Conservation (phyloP, 1,284 basidiomycete genomes). For the Heterobasidion occidentale region DNA sequence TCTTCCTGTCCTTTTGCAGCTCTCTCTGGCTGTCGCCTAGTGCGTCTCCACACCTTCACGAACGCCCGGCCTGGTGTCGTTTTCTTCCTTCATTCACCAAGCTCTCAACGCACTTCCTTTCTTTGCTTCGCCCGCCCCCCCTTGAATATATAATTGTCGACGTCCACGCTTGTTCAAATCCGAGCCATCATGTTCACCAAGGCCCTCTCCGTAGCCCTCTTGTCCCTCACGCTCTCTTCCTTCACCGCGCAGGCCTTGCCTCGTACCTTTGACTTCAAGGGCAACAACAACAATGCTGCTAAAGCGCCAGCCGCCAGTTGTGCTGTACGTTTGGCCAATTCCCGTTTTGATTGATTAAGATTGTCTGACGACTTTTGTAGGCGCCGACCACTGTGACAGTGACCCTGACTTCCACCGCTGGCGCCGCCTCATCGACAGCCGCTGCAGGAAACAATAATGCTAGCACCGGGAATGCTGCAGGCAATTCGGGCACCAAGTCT, state of each 20-base stretch:
- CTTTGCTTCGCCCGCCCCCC: conserved; percentile 12
- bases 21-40: conserved; percentile 22
- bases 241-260: conserved; percentile 8
- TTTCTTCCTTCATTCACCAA: conserved; percentile 14
- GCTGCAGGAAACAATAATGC: not conserved
- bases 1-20: conserved; percentile 11
- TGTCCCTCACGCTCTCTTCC: conserved; percentile 18
- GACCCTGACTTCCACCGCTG: conserved; percentile 11
- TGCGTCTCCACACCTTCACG: conserved; percentile 14
- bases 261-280: not conserved
- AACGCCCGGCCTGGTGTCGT: conserved; percentile 27
- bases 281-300: conserved; percentile 10
- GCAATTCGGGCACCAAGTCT: not conserved
- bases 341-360: no score
- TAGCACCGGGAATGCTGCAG: not conserved
- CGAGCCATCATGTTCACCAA: conserved; percentile 24
- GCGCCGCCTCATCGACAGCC: conserved; percentile 7
- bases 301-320: conserved; percentile 9
- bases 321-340: not conserved
- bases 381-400: conserved; percentile 13
- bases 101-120: conserved; percentile 19
- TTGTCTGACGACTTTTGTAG: conserved; percentile 1
- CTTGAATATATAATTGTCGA: conserved; percentile 11
- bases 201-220: conserved; percentile 20
- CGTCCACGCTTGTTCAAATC: conserved; percentile 3